A percentile compares a stretch with the other conserved stretches of the same genome.
Evolutionary conservation across 192 early-diverging fungal species (phyloP).

Genomic region (Mortierella claussenii): DNA sequence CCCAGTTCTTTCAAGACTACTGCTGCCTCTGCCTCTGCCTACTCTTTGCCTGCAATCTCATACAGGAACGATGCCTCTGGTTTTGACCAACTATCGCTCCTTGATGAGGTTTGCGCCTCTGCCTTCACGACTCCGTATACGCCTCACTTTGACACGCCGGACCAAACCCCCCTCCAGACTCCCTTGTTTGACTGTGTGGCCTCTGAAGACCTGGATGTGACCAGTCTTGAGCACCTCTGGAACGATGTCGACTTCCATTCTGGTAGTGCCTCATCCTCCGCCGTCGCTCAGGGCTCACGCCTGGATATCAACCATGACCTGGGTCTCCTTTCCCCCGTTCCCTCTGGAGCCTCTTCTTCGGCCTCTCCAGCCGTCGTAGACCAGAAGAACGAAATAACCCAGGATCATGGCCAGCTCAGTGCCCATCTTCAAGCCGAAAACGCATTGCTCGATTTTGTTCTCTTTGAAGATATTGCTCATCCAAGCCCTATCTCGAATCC

Average conservation of each 20-base stretch:
- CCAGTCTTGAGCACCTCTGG: slow-evolving; percentile 35
- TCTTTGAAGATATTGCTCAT: slow-evolving; percentile 50
- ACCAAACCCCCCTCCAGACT: slow-evolving; percentile 50
- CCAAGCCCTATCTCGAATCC: slow-evolving; percentile 48
- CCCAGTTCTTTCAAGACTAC: slow-evolving; percentile 17
- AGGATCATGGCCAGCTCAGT: slow-evolving; percentile 7
- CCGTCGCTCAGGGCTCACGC: slow-evolving; percentile 1
- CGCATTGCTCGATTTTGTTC: slow-evolving; percentile 55
- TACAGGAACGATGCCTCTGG: slow-evolving; percentile 31
- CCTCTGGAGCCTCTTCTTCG: background rate
- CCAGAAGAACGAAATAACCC: background rate
- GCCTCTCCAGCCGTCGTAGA: slow-evolving; percentile 18
- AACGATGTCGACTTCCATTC: background rate
- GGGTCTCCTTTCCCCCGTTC: slow-evolving; percentile 2
- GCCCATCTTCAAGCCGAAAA: slow-evolving; percentile 56
- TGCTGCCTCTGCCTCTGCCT: slow-evolving; percentile 35
- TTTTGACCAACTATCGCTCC: slow-evolving; percentile 48
- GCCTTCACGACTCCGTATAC: slow-evolving; percentile 40
- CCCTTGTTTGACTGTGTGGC: slow-evolving; percentile 54
- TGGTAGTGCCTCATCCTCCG: background rate
- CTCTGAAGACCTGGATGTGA: slow-evolving; percentile 43
- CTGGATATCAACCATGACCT: slow-evolving; percentile 16
- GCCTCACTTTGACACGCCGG: slow-evolving; percentile 51
- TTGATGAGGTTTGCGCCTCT: slow-evolving; percentile 49
- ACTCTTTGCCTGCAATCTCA: slow-evolving; percentile 14